Base-by-base conservation (phyloP, 1,139 yeast species). In the Trichomonascaceae sp. region DNA sequence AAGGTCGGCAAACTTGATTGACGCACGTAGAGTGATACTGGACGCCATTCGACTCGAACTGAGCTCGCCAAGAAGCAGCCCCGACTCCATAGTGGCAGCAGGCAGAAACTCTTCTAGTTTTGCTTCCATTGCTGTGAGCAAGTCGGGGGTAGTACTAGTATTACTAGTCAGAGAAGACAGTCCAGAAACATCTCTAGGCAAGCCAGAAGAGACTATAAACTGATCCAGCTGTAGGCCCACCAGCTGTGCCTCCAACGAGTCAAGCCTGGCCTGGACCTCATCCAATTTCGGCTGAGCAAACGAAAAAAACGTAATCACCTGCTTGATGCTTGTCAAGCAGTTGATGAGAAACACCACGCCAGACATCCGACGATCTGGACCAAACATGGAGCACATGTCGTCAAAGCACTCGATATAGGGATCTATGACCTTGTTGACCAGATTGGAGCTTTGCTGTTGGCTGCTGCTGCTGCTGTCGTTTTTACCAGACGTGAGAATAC, bases 21-120 rank as follows among this genome's bases (percentile, higher is more conserved):
- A 46, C 1, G 64, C 62, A 2, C 47, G 42, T 14, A 45, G 43
- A 3, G 59, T 49, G 28, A 60, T 53, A 6, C 44, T 43, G 3
- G 54, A 44, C 1, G 57, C 59, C 16, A 55, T 41, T 2, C 54
- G 43, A 1, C 63, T 63, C 13, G 62, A 55, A 3, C 51, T 35
- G 13, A 61, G 45, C 20, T 44, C 37, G 28, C 47, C 51, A 27
- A 61, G 46, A 15, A 48, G 41, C 11, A 41, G 37, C 22, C 47
- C 47, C 9, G 58, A 45, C 33, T 56, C 59, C 45, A 56, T 47
- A 1, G 52, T 43, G 3, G 60, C 62, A 3, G 54, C 47, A 2
- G 60, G 61, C 17, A 61, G 43, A 34, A 59, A 61, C 28, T 50
- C 52, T 37, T 58, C 63, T 30, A 61, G n/a, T n/a, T n/a, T n/a